Evolutionary conservation across 2,329 filamentous ascomycete species (phyloP).

Genomic region (Ploettnerulaceae sp.): DNA sequence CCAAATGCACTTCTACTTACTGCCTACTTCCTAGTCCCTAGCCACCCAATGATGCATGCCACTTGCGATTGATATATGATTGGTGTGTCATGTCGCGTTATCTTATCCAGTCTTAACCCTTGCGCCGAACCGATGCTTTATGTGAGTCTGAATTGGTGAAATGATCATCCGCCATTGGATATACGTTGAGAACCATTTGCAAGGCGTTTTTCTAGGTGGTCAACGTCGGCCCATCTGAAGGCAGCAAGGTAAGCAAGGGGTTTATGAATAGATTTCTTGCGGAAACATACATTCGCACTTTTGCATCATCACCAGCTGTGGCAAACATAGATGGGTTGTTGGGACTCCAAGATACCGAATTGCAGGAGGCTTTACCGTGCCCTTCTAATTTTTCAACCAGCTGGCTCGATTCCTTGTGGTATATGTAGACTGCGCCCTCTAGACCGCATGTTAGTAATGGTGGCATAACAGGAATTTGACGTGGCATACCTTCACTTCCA

Average conservation of each 20-base stretch:
- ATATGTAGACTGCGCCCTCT: conserved; percentile 74
- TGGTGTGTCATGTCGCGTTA: conserved; percentile 4
- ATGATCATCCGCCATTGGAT: conserved; percentile 20
- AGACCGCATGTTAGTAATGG: conserved; percentile 14
- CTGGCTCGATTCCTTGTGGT: conserved; percentile 79
- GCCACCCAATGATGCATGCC: conserved; percentile 12
- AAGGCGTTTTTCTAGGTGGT: conserved; percentile 4
- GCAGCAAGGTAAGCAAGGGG: not conserved
- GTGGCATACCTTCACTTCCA: conserved; percentile 73
- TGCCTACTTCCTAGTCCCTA: not conserved
- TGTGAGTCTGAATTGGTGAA: not conserved
- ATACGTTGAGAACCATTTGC: conserved; percentile 13
- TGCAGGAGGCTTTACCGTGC: conserved; percentile 72
- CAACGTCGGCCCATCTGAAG: conserved; percentile 18
- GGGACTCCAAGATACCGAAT: conserved; percentile 87
- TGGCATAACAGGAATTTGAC: conserved; percentile 2
- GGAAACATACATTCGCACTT: conserved; percentile 75
- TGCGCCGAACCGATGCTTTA: conserved; percentile 16
- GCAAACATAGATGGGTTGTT: conserved; percentile 78
- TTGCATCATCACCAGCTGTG: conserved; percentile 82
- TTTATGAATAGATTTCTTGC: not conserved
- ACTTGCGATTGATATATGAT: not conserved
- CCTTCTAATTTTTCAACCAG: conserved; percentile 72
- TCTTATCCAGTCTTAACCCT: conserved; percentile 13
- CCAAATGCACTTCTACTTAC: conserved; percentile 9